Conservation (phyloP, 2,329 filamentous ascomycete genomes). For the Hymenoscyphus linearis region DNA sequence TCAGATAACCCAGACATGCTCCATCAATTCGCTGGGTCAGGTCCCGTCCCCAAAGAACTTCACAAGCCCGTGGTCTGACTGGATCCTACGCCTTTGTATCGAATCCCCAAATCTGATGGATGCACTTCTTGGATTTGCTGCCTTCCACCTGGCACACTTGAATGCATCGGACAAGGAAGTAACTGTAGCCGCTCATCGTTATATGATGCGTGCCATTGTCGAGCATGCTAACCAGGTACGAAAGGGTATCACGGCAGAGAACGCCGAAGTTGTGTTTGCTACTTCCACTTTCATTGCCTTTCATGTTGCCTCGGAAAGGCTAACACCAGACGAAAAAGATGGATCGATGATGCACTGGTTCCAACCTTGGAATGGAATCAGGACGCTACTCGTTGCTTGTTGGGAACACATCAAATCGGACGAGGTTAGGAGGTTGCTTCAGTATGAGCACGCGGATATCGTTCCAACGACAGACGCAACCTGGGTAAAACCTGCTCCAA, state of each 20-base stretch:
- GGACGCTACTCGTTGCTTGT: constrained; percentile 53
- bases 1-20: constrained; percentile 38
- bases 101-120: constrained; percentile 53
- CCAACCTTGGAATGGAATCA: constrained; percentile 59
- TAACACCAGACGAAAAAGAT: constrained; percentile 38
- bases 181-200: constrained; percentile 53
- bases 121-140: constrained; percentile 55
- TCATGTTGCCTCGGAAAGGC: constrained; percentile 33
- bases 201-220: constrained; percentile 55
- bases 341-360: constrained; percentile 51
- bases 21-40: neutral
- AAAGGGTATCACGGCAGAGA: constrained; percentile 49
- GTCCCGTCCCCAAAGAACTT: constrained; percentile 41
- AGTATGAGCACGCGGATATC: constrained; percentile 3
- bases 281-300: constrained; percentile 59
- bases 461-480: neutral
- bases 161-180: constrained; percentile 49
- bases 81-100: constrained; percentile 54
- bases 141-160: constrained; percentile 52
- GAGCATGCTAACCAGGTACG: constrained; percentile 51
- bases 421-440: constrained; percentile 28
- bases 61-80: constrained; percentile 48
- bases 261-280: constrained; percentile 56
- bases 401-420: constrained; percentile 56
- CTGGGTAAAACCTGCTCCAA: neutral